A percentile compares a stretch with the other conserved stretches of the same genome.
Evolutionary conservation across 2,329 filamentous ascomycete genomes (phyloP).

Genomic region (Fusarium sp.): DNA sequence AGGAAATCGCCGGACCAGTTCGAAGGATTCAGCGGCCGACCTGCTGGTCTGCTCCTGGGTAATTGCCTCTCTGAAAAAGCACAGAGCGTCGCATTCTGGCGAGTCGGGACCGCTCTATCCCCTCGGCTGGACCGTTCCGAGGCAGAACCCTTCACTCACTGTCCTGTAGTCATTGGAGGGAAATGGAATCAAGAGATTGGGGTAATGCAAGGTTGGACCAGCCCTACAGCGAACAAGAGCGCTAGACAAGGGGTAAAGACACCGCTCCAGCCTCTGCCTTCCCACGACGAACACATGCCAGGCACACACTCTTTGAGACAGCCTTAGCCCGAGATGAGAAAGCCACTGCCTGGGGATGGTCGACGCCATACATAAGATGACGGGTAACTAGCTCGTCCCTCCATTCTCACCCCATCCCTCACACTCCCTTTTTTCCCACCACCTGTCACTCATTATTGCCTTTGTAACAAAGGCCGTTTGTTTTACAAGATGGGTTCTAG

Average conservation of each 20-base stretch:
- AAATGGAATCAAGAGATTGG: neutral
- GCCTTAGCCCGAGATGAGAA: conserved; percentile 1
- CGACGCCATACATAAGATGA: conserved; percentile 19
- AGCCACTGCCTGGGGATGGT: neutral
- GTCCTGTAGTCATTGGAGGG: neutral
- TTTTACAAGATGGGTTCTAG: conserved; percentile 30
- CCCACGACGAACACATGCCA: conserved; percentile 32
- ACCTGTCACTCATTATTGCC: conserved; percentile 1
- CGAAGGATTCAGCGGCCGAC: conserved; percentile 3
- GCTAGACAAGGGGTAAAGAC: neutral
- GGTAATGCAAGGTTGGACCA: neutral
- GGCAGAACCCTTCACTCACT: neutral
- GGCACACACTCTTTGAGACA: conserved; percentile 23
- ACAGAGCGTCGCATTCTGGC: neutral
- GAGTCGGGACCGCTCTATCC: neutral
- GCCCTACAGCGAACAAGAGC: neutral
- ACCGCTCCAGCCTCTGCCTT: neutral
- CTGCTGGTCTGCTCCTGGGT: neutral
- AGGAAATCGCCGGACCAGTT: conserved; percentile 31
- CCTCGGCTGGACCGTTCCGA: neutral
- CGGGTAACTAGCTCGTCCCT: neutral
- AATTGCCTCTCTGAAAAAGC: neutral
- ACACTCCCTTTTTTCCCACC: neutral
- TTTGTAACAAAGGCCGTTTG: neutral
- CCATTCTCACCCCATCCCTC: neutral